Conservation (phyloP, 306 rosid genomes). For the Castanospermum australe region DNA sequence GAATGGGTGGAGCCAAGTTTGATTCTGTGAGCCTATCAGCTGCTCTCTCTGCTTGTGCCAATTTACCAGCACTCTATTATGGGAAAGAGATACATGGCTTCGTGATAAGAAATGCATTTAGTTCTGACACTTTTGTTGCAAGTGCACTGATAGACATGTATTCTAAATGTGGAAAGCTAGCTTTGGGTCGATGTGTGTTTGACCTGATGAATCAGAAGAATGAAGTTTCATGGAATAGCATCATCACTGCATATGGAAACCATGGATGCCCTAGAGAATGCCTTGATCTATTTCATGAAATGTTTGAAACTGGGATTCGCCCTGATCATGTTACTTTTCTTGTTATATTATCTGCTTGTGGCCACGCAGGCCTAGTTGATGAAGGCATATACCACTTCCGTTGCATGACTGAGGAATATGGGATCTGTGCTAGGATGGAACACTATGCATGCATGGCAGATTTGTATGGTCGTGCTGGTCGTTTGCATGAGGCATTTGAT, state of each 20-base stretch:
- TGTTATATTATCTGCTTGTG: slow-evolving; percentile 81
- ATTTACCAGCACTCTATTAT: slow-evolving; percentile 59
- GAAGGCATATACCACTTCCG: slow-evolving; percentile 60
- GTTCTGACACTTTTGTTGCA: slow-evolving; percentile 52
- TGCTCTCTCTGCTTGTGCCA: slow-evolving; percentile 69
- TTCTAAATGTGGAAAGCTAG: slow-evolving; percentile 82
- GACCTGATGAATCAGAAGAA: slow-evolving; percentile 60
- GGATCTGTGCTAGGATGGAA: slow-evolving; percentile 66
- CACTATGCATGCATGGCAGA: slow-evolving; percentile 82
- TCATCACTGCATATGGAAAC: slow-evolving; percentile 76
- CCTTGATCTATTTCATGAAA: slow-evolving; percentile 54
- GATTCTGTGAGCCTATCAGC: slow-evolving; percentile 70
- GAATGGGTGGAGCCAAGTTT: slow-evolving; percentile 48
- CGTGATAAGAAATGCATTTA: slow-evolving; percentile 49
- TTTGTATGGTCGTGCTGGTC: slow-evolving; percentile 78
- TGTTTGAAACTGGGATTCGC: slow-evolving; percentile 54
- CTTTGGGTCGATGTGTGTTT: slow-evolving; percentile 54
- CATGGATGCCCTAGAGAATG: slow-evolving; percentile 60
- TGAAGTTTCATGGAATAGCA: slow-evolving; percentile 88
- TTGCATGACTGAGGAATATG: slow-evolving; percentile 60
- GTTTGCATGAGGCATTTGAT: slow-evolving; percentile 63
- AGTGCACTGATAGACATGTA: slow-evolving; percentile 79
- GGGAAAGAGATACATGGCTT: slow-evolving; percentile 76
- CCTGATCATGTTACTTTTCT: slow-evolving; percentile 89
- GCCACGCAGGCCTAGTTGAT: slow-evolving; percentile 67